Evolutionary conservation across 257 asterid genomes (phyloP), one percentile per base, ranked within the genome.

Genomic region (Catharanthus roseus): DNA sequence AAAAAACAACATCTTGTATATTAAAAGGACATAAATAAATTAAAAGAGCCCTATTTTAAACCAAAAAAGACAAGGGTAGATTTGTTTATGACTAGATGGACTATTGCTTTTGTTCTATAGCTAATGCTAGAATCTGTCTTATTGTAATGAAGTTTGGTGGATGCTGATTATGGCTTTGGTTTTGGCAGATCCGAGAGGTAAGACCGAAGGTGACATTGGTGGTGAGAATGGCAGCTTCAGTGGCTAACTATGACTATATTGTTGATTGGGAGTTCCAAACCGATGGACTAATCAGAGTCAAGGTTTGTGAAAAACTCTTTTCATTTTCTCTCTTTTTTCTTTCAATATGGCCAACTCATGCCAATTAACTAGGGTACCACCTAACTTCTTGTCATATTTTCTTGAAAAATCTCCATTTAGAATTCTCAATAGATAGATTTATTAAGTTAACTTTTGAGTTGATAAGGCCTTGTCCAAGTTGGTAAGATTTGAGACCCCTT

Each of bases 231-330:
- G 97, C 95, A 13, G 97, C 97, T 9, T 93, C 99, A 8, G 96
- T 93, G 3, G 99, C 96, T 4, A 93, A 93, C 84, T 93, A 93
- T 31, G 98, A 93, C 42, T 93, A 93, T 72, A 93, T 93, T 24
- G 87, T 91, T 31, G 99, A 93, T 70, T 93, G 99, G 99, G 99
- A 87, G 77, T 93, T 93, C 72, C 99, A 93, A 77, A 86, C 92
- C 0, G 99, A 93, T 77, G 99, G 99, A 39, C 85, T 93, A 13
- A 89, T 93, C 71, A 80, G 90, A 76, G 72, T 82, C 77, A 91
- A 88, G 96, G 97, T 88, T 33, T 55, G 78, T 76, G 49, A 39
- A 36, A 39, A 26, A n/a, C n/a, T n/a, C n/a, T n/a, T 72, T 23
- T n/a, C 24, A 31, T 21, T 13, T 1, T 13, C 38, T 23, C 19